Percentiles rank a stretch among this genome's conserved stretches.
phyloP scores from a whole-genome alignment of 352 stramenopile species.

The Globisporangium recalcitrans region DNA sequence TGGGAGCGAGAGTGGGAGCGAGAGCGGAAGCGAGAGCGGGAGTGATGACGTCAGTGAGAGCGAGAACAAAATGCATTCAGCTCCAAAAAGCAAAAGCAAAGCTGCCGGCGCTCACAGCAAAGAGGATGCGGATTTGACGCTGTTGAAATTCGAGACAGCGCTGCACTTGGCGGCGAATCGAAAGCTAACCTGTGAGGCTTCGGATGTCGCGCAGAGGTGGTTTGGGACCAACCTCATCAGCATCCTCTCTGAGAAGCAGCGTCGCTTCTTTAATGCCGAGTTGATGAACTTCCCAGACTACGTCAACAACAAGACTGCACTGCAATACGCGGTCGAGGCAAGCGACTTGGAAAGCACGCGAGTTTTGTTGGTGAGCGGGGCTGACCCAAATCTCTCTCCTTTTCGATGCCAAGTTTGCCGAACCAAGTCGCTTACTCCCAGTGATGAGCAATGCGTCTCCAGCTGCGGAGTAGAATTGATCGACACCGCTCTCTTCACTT shows the following conservation, averaged over 20 bases:
- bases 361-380: conserved; percentile 30
- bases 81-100: neutral
- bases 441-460: conserved; percentile 20
- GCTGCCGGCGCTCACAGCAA: neutral
- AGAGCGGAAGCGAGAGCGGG: conserved; percentile 3
- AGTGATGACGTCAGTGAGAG: conserved; percentile 1
- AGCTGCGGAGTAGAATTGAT: conserved; percentile 35
- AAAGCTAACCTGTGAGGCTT: conserved; percentile 30
- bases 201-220: conserved; percentile 32
- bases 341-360: conserved; percentile 35
- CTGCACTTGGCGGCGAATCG: conserved; percentile 48
- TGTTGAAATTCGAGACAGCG: conserved; percentile 41
- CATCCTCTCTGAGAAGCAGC: conserved; percentile 37
- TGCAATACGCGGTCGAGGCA: conserved; percentile 51
- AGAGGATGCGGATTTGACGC: conserved; percentile 14
- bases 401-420: conserved; percentile 37
- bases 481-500: conserved; percentile 39
- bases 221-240: conserved; percentile 52
- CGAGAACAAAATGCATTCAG: neutral
- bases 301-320: conserved; percentile 43
- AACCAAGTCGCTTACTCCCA: conserved; percentile 9
- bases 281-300: conserved; percentile 46
- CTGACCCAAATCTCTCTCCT: conserved; percentile 49
- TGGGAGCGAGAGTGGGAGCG: conserved; percentile 15
- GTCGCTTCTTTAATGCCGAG: conserved; percentile 28